Evolutionary conservation across 257 asterid species (phyloP).

Genomic region (Lithospermum erythrorhizon): DNA sequence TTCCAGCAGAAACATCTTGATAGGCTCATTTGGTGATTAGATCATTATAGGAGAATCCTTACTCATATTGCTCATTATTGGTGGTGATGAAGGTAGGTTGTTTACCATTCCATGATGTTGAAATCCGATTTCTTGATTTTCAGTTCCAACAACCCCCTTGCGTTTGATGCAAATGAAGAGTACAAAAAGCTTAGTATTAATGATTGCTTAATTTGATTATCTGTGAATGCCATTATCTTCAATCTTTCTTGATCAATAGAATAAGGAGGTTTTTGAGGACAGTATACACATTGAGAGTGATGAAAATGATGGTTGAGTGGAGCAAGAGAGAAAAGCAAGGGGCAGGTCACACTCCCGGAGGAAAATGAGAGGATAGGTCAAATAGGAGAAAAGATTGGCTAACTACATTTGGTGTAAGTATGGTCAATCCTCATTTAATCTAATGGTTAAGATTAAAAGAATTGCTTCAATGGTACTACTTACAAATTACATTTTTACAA

Average conservation of each 20-base stretch:
- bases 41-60: slow-evolving; percentile 23
- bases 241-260: slow-evolving; percentile 3
- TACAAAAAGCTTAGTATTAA: slow-evolving; percentile 24
- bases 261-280: no score
- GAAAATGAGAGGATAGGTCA: no score
- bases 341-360: no score
- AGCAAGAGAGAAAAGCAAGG: no score
- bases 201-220: slow-evolving; percentile 11
- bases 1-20: slow-evolving; percentile 63
- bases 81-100: not conserved
- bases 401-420: no score
- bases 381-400: no score
- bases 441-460: no score
- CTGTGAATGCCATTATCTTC: slow-evolving; percentile 12
- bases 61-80: slow-evolving; percentile 10
- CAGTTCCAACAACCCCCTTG: slow-evolving; percentile 4
- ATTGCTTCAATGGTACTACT: no score
- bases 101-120: not conserved
- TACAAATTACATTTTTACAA: no score
- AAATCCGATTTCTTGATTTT: not conserved
- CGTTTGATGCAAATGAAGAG: slow-evolving; percentile 8
- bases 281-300: no score
- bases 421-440: no score
- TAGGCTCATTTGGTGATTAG: slow-evolving; percentile 56
- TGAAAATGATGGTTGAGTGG: no score